These are phyloP conservation scores for Echium plantagineum DNA, from an alignment of 257 asterid genomes.

Conservation along the genomic window DNA sequence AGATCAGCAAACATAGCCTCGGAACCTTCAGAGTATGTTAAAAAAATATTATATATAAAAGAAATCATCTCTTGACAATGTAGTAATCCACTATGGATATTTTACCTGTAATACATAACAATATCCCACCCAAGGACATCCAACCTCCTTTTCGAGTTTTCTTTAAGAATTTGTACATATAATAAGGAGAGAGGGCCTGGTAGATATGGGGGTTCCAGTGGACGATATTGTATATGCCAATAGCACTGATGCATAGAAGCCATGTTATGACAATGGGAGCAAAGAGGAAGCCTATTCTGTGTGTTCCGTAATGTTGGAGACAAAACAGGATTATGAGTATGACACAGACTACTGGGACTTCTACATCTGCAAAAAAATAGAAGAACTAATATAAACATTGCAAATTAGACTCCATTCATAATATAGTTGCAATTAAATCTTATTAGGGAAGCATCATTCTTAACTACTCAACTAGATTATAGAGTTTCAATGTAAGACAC, in stretches of 20 bases:
- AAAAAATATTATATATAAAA: not conserved
- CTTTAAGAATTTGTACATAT: slow-evolving; percentile 91
- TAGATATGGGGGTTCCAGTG: slow-evolving; percentile 79
- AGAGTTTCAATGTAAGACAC: not conserved
- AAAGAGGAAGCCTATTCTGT: slow-evolving; percentile 71
- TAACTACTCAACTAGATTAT: not conserved
- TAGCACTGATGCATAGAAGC: slow-evolving; percentile 91
- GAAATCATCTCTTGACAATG: not conserved
- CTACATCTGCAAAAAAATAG: slow-evolving; percentile 54
- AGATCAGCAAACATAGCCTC: slow-evolving; percentile 99
- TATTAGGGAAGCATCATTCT: not conserved
- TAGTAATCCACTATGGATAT: slow-evolving; percentile 4
- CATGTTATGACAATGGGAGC: slow-evolving; percentile 84
- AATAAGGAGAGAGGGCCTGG: slow-evolving; percentile 90
- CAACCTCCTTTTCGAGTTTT: slow-evolving; percentile 78
- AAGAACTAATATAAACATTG: slow-evolving; percentile 2
- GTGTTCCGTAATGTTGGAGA: slow-evolving; percentile 95
- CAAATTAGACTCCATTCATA: not conserved
- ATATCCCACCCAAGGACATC: slow-evolving; percentile 95
- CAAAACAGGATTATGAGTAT: slow-evolving; percentile 68
- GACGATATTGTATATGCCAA: slow-evolving; percentile 77
- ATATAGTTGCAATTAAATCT: not conserved
- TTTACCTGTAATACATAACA: slow-evolving; percentile 78
- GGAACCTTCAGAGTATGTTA: slow-evolving; percentile 42
- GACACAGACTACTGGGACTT: slow-evolving; percentile 77